phyloP scores from a whole-genome alignment of 768 basidiomycete species.

The Boletus rufocinnamomeus region DNA sequence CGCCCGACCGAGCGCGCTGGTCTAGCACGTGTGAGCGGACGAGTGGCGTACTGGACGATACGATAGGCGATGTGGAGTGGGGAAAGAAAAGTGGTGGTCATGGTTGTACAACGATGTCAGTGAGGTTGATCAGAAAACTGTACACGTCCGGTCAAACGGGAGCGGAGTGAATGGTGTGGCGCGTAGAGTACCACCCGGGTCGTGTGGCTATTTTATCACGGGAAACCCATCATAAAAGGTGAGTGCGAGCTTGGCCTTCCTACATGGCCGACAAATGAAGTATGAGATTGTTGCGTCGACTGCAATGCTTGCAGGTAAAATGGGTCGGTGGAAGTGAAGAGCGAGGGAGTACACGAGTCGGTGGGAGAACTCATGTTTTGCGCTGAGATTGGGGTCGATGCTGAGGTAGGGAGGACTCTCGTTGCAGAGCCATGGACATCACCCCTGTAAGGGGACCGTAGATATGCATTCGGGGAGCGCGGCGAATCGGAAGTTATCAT shows the following conservation, averaged over 20 bases:
- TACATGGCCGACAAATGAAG: slow-evolving; percentile 40
- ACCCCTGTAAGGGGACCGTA: slow-evolving; percentile 26
- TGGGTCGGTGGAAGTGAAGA: slow-evolving; percentile 50
- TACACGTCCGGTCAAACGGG: slow-evolving; percentile 11
- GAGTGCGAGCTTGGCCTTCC: slow-evolving; percentile 42
- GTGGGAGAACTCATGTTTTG: slow-evolving; percentile 24
- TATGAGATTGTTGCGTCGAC: slow-evolving; percentile 34
- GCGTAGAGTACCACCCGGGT: neutral
- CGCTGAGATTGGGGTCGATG: slow-evolving; percentile 13
- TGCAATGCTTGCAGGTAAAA: slow-evolving; percentile 50
- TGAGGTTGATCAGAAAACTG: slow-evolving; percentile 5
- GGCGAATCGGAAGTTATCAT: slow-evolving; percentile 41
- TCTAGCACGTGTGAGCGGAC: slow-evolving; percentile 1
- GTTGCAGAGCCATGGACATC: slow-evolving; percentile 16
- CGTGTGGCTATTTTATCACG: slow-evolving; percentile 8
- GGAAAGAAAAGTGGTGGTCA: slow-evolving; percentile 4
- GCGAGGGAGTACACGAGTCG: slow-evolving; percentile 30
- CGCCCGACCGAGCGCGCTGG: neutral
- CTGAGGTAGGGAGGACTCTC: slow-evolving; percentile 29
- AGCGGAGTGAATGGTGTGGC: slow-evolving; percentile 1
- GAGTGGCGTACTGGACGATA: slow-evolving; percentile 4
- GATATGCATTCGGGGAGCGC: slow-evolving; percentile 21
- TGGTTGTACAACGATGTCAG: slow-evolving; percentile 18
- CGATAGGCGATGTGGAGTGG: slow-evolving; percentile 5
- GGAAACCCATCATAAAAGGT: slow-evolving; percentile 38